Base-by-base conservation (phyloP, 2,329 filamentous ascomycete genomes). In the Ceratocystis destructans region DNA sequence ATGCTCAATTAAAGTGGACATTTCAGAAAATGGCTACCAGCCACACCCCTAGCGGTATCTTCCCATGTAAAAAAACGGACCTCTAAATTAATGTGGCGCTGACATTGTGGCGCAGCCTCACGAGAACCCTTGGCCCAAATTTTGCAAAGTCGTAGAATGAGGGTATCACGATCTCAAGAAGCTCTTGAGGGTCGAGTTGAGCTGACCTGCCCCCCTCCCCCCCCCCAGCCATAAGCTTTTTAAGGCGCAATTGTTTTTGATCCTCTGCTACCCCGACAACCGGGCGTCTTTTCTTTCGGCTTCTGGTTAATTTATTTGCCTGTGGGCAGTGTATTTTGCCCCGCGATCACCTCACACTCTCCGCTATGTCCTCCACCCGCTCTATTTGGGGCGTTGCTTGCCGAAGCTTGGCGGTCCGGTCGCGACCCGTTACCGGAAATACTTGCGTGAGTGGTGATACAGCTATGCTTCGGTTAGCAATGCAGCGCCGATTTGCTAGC, bases 291-390 rank as follows among this genome's bases (percentile, higher is more conserved):
- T 3, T 10, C 28, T 59, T 53, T 3, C 2, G 33, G 48, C 10
- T 6, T 20, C 55, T 8, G 28, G 17, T 28, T 59, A 37, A 31
- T 37, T 59, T 15, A 5, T 55, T 59, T 59, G 20, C 22, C 48
- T 17, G 22, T 25, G 8, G 48, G 48, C 22, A 25, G 46, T 17
- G 10, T 22, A 20, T 55, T 7, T 59, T 37, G 22, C 53, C 53
- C 53, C 53, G 7, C n/a, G 25, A 37, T 50, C 25, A 41, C 22
- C 31, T 50, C 46, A 12, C 7, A 41, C 28, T 45, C 15, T 28
- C 46, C 62, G 57, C 68, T 66, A 86, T 86, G 83, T 78, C 82
- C 70, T 79, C 83, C 67, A 77, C 81, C 74, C 74, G 83, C 70
- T 80, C 79, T 69, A 70, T 84, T 50, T 77, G 79, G 70, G 72